Evolutionary conservation across 345 rosid species (phyloP).

Genomic region (Citrus trifoliata): DNA sequence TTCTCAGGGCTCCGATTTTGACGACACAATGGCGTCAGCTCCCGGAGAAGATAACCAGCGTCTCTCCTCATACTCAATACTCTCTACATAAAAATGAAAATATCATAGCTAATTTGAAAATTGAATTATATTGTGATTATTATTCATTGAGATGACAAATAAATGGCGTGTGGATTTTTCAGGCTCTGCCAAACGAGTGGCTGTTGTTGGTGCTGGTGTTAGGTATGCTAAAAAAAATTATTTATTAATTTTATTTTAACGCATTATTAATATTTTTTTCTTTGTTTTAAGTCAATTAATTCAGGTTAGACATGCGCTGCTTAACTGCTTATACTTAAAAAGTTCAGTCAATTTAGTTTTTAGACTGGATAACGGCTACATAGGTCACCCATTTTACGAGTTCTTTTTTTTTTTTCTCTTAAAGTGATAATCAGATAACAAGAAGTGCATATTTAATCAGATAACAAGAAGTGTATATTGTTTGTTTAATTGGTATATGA

Average conservation of each 20-base stretch:
- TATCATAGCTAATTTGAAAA: background rate
- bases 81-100: too few species aligned
- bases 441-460: background rate
- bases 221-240: slow-evolving; percentile 33
- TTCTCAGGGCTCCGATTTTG: background rate
- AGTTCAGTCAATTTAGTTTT: background rate
- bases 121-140: background rate
- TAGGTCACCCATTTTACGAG: background rate
- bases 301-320: background rate
- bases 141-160: background rate
- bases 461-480: background rate
- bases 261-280: background rate
- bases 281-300: background rate
- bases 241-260: background rate
- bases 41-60: slow-evolving; percentile 20
- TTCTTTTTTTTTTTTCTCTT: background rate
- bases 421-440: background rate
- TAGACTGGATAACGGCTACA: background rate
- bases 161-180: slow-evolving; percentile 6
- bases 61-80: background rate
- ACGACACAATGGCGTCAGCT: slow-evolving; percentile 35
- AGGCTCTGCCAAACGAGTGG: slow-evolving; percentile 58
- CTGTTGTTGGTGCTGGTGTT: slow-evolving; percentile 87
- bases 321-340: background rate
- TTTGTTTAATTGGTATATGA: background rate